phyloP scores from a whole-genome alignment of 2,329 filamentous ascomycete species.

The Botryotinia narcissicola region DNA sequence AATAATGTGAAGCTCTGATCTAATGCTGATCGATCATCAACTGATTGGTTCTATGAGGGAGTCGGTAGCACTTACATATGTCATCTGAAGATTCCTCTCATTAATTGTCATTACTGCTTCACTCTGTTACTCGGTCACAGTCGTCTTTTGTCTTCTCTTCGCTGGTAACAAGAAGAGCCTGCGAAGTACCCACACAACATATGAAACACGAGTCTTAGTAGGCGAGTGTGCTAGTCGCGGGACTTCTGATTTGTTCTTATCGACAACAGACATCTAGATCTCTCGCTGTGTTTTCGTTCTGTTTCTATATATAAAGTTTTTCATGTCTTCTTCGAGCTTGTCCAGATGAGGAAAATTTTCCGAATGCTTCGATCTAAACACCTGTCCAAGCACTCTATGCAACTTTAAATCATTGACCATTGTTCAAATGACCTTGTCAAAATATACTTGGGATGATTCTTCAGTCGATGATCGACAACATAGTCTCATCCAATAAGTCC shows the following conservation, averaged over 20 bases:
- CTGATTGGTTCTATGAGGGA: neutral
- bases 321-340: neutral
- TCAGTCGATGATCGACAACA: neutral
- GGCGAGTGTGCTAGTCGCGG: neutral
- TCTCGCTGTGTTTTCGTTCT: neutral
- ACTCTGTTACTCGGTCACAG: neutral
- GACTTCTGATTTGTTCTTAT: neutral
- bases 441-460: neutral
- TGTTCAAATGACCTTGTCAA: too few relatives aligned
- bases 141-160: neutral
- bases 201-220: slow-evolving; percentile 4
- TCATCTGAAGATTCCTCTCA: neutral
- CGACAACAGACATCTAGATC: neutral
- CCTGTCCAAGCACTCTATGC: neutral
- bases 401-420: neutral
- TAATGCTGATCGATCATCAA: neutral
- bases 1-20: neutral
- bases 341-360: neutral
- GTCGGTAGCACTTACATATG: neutral
- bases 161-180: neutral
- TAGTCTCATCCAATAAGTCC: neutral
- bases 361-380: neutral
- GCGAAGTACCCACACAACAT: neutral
- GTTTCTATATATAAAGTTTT: neutral
- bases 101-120: neutral